phyloP scores from a whole-genome alignment of 805 yeast genomes.

The Zygotorulaspora sp. region DNA sequence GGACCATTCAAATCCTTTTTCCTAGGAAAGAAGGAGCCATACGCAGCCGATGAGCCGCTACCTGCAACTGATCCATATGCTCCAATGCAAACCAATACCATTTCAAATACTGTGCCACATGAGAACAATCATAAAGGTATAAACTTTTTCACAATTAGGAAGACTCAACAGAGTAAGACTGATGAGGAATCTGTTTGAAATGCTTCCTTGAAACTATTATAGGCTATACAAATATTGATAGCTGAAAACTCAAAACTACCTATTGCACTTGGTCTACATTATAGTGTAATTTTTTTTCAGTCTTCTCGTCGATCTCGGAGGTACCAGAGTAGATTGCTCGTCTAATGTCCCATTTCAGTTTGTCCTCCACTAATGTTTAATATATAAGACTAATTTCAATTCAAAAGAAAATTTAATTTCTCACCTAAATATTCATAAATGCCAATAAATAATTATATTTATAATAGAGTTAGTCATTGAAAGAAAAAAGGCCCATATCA shows the following conservation, averaged over 20 bases:
- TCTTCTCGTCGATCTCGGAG: no score
- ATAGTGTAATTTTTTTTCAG: no score
- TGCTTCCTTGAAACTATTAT: not conserved
- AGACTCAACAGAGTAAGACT: conserved; percentile 34
- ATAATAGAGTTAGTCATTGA: no score
- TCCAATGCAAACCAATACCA: conserved; percentile 3
- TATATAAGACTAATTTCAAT: not conserved
- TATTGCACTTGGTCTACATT: no score
- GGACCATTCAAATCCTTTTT: conserved; percentile 42
- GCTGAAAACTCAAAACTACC: no score
- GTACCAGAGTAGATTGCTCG: not conserved
- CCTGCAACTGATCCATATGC: conserved; percentile 6
- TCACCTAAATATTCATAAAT: conserved; percentile 1
- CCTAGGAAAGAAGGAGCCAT: conserved; percentile 45
- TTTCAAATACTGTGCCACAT: conserved; percentile 17
- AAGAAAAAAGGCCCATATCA: no score
- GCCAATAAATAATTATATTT: not conserved
- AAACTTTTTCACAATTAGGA: conserved; percentile 72
- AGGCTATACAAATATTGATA: not conserved
- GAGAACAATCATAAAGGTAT: conserved; percentile 46
- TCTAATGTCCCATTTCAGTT: not conserved
- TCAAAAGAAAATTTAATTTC: not conserved
- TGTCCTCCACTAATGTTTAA: conserved; percentile 1
- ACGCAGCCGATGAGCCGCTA: conserved; percentile 30
- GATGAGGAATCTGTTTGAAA: conserved; percentile 39